Evolutionary conservation across 352 stramenopile species (phyloP).

Genomic region (Pythium sp.): DNA sequence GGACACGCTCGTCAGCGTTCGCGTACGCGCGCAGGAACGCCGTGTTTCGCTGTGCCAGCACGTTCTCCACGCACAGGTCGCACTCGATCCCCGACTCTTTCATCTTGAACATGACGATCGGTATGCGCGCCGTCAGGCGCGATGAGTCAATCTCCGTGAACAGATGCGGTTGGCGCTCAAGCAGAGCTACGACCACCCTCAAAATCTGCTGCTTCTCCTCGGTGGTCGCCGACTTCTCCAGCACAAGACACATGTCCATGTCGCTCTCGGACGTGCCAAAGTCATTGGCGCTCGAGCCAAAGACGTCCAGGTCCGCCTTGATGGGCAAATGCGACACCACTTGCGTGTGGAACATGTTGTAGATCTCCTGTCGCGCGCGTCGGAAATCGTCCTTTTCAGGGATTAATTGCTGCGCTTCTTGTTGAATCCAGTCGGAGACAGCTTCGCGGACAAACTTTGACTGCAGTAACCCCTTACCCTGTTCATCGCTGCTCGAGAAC

Average conservation of each 20-base stretch:
- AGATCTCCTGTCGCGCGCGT: slow-evolving; percentile 60
- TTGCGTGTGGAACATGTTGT: slow-evolving; percentile 55
- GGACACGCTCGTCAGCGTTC: slow-evolving; percentile 69
- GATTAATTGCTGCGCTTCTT: slow-evolving; percentile 53
- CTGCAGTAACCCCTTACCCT: slow-evolving; percentile 20
- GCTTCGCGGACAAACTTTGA: slow-evolving; percentile 41
- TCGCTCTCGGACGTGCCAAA: slow-evolving; percentile 93
- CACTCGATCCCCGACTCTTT: slow-evolving; percentile 63
- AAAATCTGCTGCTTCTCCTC: slow-evolving; percentile 77
- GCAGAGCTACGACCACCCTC: slow-evolving; percentile 45
- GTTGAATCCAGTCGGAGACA: slow-evolving; percentile 50
- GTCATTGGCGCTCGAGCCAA: slow-evolving; percentile 96
- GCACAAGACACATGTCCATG: slow-evolving; percentile 93
- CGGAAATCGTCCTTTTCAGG: slow-evolving; percentile 61
- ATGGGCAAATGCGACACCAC: slow-evolving; percentile 59
- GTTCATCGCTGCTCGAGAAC: slow-evolving; percentile 1
- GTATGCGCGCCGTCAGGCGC: slow-evolving; percentile 94
- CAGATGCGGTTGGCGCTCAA: slow-evolving; percentile 60
- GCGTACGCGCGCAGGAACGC: slow-evolving; percentile 92
- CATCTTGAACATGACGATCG: slow-evolving; percentile 97
- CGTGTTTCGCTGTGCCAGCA: slow-evolving; percentile 97
- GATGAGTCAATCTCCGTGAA: slow-evolving; percentile 72
- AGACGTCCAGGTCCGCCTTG: slow-evolving; percentile 77
- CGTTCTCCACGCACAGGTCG: slow-evolving; percentile 94
- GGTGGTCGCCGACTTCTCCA: slow-evolving; percentile 28